Base-by-base conservation (phyloP, 2,329 filamentous ascomycete species). In the Massarina eburnea region DNA sequence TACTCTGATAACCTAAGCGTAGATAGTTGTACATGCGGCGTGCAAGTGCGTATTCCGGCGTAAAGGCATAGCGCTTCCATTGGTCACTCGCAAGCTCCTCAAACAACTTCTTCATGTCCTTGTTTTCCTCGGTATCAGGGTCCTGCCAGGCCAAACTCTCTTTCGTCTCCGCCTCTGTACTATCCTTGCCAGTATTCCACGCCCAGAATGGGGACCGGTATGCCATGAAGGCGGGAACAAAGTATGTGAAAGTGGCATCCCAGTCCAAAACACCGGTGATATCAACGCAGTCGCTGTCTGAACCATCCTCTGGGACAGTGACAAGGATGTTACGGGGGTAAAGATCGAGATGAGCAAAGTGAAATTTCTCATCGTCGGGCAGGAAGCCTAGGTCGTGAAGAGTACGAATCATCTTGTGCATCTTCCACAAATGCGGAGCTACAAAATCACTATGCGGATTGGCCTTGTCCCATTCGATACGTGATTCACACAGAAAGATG, bases 151-250 rank as follows among this genome's bases (percentile, higher is more conserved):
- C 54, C 4, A 45, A 37, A n/a, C 43, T 19, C 7, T 46, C 42
- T 14, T 59, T 48, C 20, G 59, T 54, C 10, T 55, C 49, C n/a
- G 60, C 55, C 18, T 57, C 47, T 2, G 57, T 54, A 5, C 8
- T 19, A 4, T 57, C 39, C 26, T 37, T 21, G 4, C 29, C 40
- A 17, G 7, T 17, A 15, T 26, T 37, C 66, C 67, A 71, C 0
- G 71, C 32, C 61, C 61, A 71, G 7, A 54, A 46, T 0, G 68
- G 68, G 0, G 68, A 57, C 6, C 46, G 32, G 32, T 66, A 68
- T 1, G 56, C 53, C 43, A 70, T 50, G 41, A 70, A 69, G 7
- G 48, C 46, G 0, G 68, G 67, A 0, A 51, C 66, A 72, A 52
- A 0, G 57, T n/a, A 26, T 3, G 68, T 66, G 15, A 43, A 49